Evolutionary conservation across 495 filamentous ascomycete species (phyloP).

Genomic region (Podospora didyma): DNA sequence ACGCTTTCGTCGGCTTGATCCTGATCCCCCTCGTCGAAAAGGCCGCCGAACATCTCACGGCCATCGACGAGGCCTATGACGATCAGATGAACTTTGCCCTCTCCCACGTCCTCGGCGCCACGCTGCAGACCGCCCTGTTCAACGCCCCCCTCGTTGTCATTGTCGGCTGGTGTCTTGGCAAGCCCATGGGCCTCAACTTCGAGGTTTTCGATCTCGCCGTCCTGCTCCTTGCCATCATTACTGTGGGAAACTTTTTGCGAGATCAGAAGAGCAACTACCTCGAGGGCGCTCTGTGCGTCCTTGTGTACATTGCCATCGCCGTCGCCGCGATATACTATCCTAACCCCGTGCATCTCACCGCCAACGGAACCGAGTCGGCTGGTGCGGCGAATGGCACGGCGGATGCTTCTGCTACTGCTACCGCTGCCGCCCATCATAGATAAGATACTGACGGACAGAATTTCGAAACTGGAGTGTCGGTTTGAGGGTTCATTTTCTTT

Average conservation of each 20-base stretch:
- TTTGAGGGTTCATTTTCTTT: too few relatives aligned
- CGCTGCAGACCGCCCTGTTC: conserved; percentile 85
- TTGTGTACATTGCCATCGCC: conserved; percentile 62
- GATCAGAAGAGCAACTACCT: conserved; percentile 80
- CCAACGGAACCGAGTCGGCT: conserved; percentile 2
- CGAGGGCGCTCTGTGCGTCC: conserved; percentile 72
- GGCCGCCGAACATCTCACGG: conserved; percentile 83
- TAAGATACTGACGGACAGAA: too few relatives aligned
- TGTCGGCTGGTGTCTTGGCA: conserved; percentile 74
- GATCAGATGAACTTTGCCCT: conserved; percentile 88
- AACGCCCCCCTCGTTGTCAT: conserved; percentile 82
- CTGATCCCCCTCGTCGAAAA: conserved; percentile 86
- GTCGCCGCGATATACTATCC: conserved; percentile 62
- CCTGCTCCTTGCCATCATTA: conserved; percentile 81
- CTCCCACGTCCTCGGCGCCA: conserved; percentile 81
- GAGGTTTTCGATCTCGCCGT: conserved; percentile 85
- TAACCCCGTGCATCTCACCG: conserved; percentile 31
- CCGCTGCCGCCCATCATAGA: too few relatives aligned
- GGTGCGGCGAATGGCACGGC: neutral
- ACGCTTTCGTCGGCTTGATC: conserved; percentile 77
- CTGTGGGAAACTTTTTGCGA: conserved; percentile 76
- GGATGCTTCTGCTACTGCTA: neutral
- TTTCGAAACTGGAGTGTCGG: too few relatives aligned
- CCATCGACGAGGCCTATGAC: conserved; percentile 88
- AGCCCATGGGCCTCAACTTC: conserved; percentile 76